Conservation (phyloP, 306 rosid genomes). For the Medicago arabica region DNA sequence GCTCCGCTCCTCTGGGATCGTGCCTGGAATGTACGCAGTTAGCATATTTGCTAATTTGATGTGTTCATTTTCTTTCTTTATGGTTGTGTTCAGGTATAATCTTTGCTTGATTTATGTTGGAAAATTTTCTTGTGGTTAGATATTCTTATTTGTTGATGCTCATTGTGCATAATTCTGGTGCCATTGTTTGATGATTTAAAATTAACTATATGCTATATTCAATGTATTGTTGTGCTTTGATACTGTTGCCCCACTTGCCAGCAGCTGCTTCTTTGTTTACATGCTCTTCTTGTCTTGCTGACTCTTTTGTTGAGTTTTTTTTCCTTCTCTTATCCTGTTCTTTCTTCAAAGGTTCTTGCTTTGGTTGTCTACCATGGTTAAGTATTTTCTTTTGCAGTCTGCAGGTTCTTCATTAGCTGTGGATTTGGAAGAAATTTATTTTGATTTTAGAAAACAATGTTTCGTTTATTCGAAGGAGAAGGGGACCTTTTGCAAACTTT, state of each 20-base stretch:
- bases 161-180: not conserved
- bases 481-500: conserved; percentile 81
- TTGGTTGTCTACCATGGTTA: conserved; percentile 31
- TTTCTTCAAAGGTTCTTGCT: conserved; percentile 20
- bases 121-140: conserved; percentile 6
- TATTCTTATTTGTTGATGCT: conserved; percentile 14
- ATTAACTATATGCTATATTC: not conserved
- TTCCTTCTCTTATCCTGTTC: not conserved
- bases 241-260: not conserved
- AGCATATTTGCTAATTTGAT: not conserved
- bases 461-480: conserved; percentile 79
- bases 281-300: conserved; percentile 23
- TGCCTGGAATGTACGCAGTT: not conserved
- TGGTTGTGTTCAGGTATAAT: not conserved
- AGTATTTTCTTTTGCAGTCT: conserved; percentile 57
- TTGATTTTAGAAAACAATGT: conserved; percentile 93
- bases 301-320: not conserved
- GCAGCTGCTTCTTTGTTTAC: conserved; percentile 34
- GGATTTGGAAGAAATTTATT: conserved; percentile 83
- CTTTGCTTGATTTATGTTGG: not conserved
- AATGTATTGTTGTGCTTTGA: conserved; percentile 21
- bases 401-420: conserved; percentile 64
- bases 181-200: conserved; percentile 20
- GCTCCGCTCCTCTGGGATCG: too few species aligned
- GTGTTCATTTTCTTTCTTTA: conserved; percentile 11